A percentile compares a stretch with the other conserved stretches of the same genome.
Evolutionary conservation across 108 stramenopile genomes (phyloP).

Genomic region (Craspedostauros australis): DNA sequence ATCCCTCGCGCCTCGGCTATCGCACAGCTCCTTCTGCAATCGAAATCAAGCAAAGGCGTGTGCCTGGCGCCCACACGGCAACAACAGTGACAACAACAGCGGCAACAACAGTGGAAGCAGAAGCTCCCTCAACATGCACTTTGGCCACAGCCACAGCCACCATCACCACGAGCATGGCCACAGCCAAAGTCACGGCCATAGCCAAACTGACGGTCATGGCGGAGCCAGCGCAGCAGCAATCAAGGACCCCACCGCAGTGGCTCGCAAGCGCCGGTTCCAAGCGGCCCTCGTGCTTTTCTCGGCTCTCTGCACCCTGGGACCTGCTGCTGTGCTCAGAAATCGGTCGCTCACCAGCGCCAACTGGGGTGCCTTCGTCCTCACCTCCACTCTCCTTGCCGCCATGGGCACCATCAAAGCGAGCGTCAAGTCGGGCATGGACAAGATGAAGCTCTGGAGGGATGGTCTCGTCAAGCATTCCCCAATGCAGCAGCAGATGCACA

Average conservation of each 20-base stretch:
- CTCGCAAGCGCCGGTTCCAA: conserved; percentile 25
- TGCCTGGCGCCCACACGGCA: too few species aligned
- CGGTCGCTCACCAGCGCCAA: conserved; percentile 13
- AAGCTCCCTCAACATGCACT: too few species aligned
- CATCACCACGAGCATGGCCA: conserved; percentile 26
- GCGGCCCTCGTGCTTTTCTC: conserved; percentile 48
- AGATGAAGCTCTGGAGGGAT: conserved; percentile 2
- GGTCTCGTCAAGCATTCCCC: conserved; percentile 21
- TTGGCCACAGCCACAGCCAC: conserved; percentile 47
- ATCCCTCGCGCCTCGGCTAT: too few species aligned
- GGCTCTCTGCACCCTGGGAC: conserved; percentile 39
- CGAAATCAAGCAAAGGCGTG: too few species aligned
- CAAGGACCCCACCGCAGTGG: background rate
- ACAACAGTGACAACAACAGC: too few species aligned
- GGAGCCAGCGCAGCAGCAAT: background rate
- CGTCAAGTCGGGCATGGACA: conserved; percentile 2
- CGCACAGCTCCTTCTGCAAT: too few species aligned
- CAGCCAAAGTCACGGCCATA: conserved; percentile 8
- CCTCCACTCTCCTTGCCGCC: conserved; percentile 5
- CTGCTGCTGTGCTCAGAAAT: conserved; percentile 20
- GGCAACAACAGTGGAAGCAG: too few species aligned
- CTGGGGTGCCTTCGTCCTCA: conserved; percentile 18
- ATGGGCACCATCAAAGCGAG: conserved; percentile 9
- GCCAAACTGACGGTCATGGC: background rate
- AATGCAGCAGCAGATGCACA: conserved; percentile 24